These are phyloP conservation scores for Immersiporthe knoxdaviesiana DNA, from an alignment of 2,329 filamentous ascomycete species.

Conservation along the genomic window DNA sequence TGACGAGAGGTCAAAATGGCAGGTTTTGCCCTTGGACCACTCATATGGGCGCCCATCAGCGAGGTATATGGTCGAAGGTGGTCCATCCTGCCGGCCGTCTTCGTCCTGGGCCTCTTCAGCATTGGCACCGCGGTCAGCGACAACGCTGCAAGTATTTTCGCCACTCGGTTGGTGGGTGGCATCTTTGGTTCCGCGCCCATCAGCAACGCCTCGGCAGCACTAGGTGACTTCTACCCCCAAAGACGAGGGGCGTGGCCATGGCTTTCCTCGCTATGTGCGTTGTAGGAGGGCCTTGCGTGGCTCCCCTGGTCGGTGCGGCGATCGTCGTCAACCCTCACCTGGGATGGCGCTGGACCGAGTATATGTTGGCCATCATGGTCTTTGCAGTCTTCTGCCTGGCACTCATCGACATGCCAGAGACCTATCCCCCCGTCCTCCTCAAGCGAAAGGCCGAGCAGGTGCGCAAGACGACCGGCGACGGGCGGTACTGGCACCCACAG, in stretches of 20 bases:
- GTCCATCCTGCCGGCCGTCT: constrained; percentile 48
- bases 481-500: constrained; percentile 47
- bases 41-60: constrained; percentile 46
- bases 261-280: constrained; percentile 42
- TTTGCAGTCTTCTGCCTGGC: constrained; percentile 36
- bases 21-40: constrained; percentile 44
- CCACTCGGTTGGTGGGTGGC: constrained; percentile 41
- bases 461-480: constrained; percentile 49
- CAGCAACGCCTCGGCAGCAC: constrained; percentile 46
- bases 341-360: constrained; percentile 51
- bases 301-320: constrained; percentile 46
- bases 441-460: constrained; percentile 39
- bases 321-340: constrained; percentile 40
- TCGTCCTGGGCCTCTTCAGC: constrained; percentile 48
- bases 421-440: constrained; percentile 41
- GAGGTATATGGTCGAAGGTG: constrained; percentile 50
- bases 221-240: constrained; percentile 48
- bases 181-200: constrained; percentile 48
- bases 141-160: constrained; percentile 37
- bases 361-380: constrained; percentile 47
- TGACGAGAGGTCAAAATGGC: background rate
- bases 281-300: constrained; percentile 39
- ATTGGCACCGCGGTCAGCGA: constrained; percentile 47
- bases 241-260: constrained; percentile 30
- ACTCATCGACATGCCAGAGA: constrained; percentile 40